Evolutionary conservation across 2,329 filamentous ascomycete species (phyloP).

Genomic region (Fusarium musae): DNA sequence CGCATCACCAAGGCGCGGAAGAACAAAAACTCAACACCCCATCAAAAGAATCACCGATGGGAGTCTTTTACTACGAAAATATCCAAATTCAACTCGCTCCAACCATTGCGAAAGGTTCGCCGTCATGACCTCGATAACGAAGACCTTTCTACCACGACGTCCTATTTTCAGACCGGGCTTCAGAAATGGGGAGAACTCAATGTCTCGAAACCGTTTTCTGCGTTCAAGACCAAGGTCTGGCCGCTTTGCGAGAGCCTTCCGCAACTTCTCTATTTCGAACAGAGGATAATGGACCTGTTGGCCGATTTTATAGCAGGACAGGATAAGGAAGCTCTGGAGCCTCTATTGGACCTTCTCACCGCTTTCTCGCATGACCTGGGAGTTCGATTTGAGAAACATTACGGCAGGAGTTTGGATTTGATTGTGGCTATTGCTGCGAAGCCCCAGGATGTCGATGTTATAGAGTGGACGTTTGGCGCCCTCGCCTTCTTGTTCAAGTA

Average conservation of each 20-base stretch:
- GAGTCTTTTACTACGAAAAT: slow-evolving; percentile 92
- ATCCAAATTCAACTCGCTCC: slow-evolving; percentile 86
- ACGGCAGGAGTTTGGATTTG: slow-evolving; percentile 77
- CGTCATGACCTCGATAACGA: slow-evolving; percentile 84
- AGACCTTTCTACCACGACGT: slow-evolving; percentile 80
- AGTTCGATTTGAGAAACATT: slow-evolving; percentile 87
- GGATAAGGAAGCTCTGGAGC: slow-evolving; percentile 84
- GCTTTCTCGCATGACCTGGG: slow-evolving; percentile 96
- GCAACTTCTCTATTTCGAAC: slow-evolving; percentile 90
- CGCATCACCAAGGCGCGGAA: slow-evolving; percentile 76
- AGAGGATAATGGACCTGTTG: slow-evolving; percentile 82
- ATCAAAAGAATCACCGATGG: slow-evolving; percentile 87
- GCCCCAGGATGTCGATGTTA: slow-evolving; percentile 83
- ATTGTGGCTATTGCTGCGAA: slow-evolving; percentile 82
- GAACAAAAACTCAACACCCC: slow-evolving; percentile 75
- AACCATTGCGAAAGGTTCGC: slow-evolving; percentile 90
- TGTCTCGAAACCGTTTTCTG: slow-evolving; percentile 81
- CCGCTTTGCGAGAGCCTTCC: slow-evolving; percentile 89
- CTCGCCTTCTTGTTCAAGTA: slow-evolving; percentile 98
- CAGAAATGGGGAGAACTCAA: slow-evolving; percentile 94
- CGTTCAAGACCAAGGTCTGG: slow-evolving; percentile 79
- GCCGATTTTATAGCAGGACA: slow-evolving; percentile 79
- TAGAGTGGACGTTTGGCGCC: slow-evolving; percentile 96
- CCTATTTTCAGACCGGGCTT: slow-evolving; percentile 85
- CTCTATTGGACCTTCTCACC: slow-evolving; percentile 86